Percentiles rank a stretch among this genome's conserved stretches.
These are phyloP conservation scores for Knoxdaviesia proteae DNA, from an alignment of 2,329 filamentous ascomycete genomes.

Conservation along the genomic window DNA sequence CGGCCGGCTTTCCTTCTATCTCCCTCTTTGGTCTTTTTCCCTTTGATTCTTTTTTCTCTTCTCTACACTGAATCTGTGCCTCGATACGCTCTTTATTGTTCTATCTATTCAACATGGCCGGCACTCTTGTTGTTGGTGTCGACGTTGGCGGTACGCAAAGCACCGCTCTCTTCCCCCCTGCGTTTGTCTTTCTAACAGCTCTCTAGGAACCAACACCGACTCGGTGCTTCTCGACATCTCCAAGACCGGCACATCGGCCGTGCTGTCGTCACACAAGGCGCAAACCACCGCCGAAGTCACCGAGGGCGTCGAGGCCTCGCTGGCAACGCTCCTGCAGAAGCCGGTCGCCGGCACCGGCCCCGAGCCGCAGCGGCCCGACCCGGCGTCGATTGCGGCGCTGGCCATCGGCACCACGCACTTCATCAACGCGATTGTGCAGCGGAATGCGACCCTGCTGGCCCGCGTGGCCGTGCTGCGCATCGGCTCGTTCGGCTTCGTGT, in stretches of 20 bases:
- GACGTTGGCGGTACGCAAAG: slow-evolving; percentile 15
- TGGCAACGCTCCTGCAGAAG: too few species aligned
- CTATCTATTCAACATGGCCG: slow-evolving; percentile 2
- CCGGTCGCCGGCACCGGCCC: background rate
- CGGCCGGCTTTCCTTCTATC: background rate
- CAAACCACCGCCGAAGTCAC: slow-evolving; percentile 26
- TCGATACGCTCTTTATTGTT: slow-evolving; percentile 1
- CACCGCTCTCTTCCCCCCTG: too few species aligned
- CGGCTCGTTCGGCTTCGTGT: slow-evolving; percentile 27
- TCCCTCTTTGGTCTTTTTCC: background rate
- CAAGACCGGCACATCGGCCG: slow-evolving; percentile 6
- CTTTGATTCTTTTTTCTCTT: background rate
- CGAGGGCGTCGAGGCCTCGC: slow-evolving; percentile 17
- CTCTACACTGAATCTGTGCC: background rate
- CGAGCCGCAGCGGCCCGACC: slow-evolving; percentile 3
- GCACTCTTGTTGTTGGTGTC: slow-evolving; percentile 14
- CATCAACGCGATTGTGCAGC: slow-evolving; percentile 35
- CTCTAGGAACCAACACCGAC: slow-evolving; percentile 28
- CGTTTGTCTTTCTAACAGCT: too few species aligned
- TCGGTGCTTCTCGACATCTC: slow-evolving; percentile 26
- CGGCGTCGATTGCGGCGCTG: slow-evolving; percentile 21
- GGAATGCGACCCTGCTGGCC: slow-evolving; percentile 24
- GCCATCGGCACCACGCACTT: slow-evolving; percentile 37
- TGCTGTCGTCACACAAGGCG: slow-evolving; percentile 18
- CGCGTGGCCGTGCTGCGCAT: slow-evolving; percentile 32